These are phyloP conservation scores for Blastobotrys capitulatus DNA, from an alignment of 1,139 yeast genomes.

Conservation along the genomic window DNA sequence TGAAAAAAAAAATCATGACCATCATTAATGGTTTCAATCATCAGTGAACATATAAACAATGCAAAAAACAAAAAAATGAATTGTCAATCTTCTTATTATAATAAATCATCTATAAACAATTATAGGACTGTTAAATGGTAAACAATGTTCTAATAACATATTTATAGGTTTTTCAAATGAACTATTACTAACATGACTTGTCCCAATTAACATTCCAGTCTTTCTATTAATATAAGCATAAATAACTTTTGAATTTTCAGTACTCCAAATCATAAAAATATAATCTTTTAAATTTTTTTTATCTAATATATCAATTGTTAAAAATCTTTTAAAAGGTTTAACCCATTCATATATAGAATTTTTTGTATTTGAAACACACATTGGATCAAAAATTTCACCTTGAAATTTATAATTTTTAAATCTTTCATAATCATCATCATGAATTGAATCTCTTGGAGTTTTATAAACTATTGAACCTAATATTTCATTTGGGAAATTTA, in stretches of 20 bases:
- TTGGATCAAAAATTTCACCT: conserved; percentile 8
- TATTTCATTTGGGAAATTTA: not conserved
- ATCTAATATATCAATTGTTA: conserved; percentile 1
- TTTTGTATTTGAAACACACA: not conserved
- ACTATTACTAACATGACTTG: not conserved
- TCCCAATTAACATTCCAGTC: not conserved
- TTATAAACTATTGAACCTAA: not conserved
- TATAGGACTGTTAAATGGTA: not conserved
- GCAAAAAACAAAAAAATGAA: too few species aligned
- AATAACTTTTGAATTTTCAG: not conserved
- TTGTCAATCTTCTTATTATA: too few species aligned
- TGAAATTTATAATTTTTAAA: not conserved
- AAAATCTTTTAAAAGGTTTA: not conserved
- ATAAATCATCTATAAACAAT: not conserved
- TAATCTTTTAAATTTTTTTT: not conserved
- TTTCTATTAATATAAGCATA: conserved; percentile 1
- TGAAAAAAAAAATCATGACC: too few species aligned
- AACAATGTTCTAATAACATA: not conserved
- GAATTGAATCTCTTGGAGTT: not conserved
- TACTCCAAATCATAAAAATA: conserved; percentile 3
- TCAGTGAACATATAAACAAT: too few species aligned
- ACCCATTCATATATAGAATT: not conserved
- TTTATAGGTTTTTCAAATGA: not conserved
- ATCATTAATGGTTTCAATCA: too few species aligned
- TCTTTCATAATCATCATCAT: not conserved